Evolutionary conservation across 1,284 basidiomycete species (phyloP).

Genomic region (Vanrija humicola): DNA sequence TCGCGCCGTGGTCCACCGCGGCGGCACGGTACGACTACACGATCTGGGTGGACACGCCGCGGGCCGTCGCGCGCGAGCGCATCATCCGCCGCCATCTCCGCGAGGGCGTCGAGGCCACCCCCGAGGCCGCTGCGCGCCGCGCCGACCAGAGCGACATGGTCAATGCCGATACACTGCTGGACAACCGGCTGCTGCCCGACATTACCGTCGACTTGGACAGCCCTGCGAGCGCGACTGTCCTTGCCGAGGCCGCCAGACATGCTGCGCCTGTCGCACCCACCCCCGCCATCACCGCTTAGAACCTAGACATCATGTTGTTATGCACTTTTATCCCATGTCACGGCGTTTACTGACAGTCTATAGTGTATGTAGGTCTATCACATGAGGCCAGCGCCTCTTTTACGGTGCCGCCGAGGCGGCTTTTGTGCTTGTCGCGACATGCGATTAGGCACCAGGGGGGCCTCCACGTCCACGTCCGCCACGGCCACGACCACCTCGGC

Average conservation of each 20-base stretch:
- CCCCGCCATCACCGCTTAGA: no score
- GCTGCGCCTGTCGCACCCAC: no score
- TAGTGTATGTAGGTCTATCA: no score
- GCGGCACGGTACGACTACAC: slow-evolving; percentile 7
- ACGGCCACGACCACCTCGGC: slow-evolving; percentile 3
- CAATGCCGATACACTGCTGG: slow-evolving; percentile 4
- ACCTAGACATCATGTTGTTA: no score
- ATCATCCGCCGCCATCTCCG: slow-evolving; percentile 5
- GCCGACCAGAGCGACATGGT: slow-evolving; percentile 9
- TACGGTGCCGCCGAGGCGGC: no score
- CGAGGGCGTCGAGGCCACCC: slow-evolving; percentile 8
- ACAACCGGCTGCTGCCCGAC: slow-evolving; percentile 1
- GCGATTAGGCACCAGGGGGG: background rate
- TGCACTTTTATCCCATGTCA: no score
- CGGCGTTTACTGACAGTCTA: no score
- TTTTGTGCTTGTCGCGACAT: no score
- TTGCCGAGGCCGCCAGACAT: no score
- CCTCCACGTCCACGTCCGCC: slow-evolving; percentile 1
- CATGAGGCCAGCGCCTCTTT: no score
- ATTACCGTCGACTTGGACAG: background rate
- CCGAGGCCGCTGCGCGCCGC: slow-evolving; percentile 2
- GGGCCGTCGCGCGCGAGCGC: background rate
- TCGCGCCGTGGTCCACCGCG: slow-evolving; percentile 3
- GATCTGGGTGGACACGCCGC: slow-evolving; percentile 7
- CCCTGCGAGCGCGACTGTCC: no score